Conservation (phyloP, 2,329 filamentous ascomycete genomes). For the Aspergillus thermomutatus region DNA sequence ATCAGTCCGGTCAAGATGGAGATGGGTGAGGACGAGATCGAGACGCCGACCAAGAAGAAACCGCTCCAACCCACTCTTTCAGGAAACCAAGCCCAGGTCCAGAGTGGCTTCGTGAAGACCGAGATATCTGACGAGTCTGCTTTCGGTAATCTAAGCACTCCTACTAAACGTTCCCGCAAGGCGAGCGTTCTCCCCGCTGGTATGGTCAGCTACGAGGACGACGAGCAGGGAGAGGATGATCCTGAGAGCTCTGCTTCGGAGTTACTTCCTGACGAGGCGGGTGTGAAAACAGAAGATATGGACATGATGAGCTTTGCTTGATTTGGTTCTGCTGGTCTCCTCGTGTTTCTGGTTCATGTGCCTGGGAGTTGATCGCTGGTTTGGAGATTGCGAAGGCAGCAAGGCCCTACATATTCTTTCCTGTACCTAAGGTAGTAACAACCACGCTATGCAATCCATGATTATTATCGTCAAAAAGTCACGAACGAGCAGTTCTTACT, state of each 20-base stretch:
- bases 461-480: neutral
- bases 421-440: neutral
- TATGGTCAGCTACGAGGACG: constrained; percentile 17
- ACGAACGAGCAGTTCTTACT: too few species aligned
- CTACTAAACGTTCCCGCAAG: constrained; percentile 19
- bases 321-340: neutral
- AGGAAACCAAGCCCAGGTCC: neutral
- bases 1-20: constrained; percentile 11
- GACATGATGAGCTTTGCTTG: constrained; percentile 6
- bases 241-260: constrained; percentile 19
- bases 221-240: constrained; percentile 2
- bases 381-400: neutral
- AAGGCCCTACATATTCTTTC: neutral
- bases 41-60: neutral
- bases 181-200: constrained; percentile 12
- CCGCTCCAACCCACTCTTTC: constrained; percentile 2
- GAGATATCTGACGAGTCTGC: constrained; percentile 1
- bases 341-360: neutral
- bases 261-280: constrained; percentile 15
- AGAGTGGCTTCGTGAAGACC: neutral
- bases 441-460: neutral
- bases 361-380: neutral
- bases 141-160: neutral
- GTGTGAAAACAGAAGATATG: constrained; percentile 1
- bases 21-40: neutral